These are phyloP conservation scores for Boletus reticuloceps DNA, from an alignment of 768 basidiomycete species.

Conservation along the genomic window DNA sequence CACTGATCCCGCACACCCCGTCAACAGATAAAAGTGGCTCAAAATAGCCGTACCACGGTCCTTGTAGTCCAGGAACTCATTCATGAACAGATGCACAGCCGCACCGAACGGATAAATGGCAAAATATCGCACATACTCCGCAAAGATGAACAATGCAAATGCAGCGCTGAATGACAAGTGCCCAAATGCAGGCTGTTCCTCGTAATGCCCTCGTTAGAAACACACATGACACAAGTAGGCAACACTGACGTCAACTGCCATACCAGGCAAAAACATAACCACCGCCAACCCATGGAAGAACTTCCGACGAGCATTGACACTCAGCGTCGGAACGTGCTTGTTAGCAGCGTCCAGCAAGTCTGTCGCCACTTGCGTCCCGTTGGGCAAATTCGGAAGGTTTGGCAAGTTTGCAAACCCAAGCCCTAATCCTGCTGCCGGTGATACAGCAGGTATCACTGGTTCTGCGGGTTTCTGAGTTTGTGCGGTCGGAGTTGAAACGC, in stretches of 20 bases:
- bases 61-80: conserved; percentile 94
- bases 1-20: conserved; percentile 89
- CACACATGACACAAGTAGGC: conserved; percentile 2
- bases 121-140: conserved; percentile 98
- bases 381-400: conserved; percentile 49
- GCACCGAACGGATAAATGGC: conserved; percentile 97
- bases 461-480: conserved; percentile 22
- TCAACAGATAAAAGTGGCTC: conserved; percentile 95
- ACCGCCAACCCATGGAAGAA: conserved; percentile 97
- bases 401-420: conserved; percentile 45
- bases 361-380: conserved; percentile 58
- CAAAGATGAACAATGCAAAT: conserved; percentile 92
- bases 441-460: not conserved
- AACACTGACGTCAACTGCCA: conserved; percentile 81
- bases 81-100: conserved; percentile 91
- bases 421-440: conserved; percentile 30
- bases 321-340: conserved; percentile 85
- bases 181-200: conserved; percentile 85
- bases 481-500: conserved; percentile 27
- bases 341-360: conserved; percentile 81
- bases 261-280: conserved; percentile 94
- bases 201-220: conserved; percentile 11
- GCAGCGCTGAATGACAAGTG: conserved; percentile 94
- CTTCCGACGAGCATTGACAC: conserved; percentile 90
- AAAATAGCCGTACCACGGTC: conserved; percentile 95